phyloP scores from a whole-genome alignment of 768 basidiomycete species.

The Trametopsis cervina region DNA sequence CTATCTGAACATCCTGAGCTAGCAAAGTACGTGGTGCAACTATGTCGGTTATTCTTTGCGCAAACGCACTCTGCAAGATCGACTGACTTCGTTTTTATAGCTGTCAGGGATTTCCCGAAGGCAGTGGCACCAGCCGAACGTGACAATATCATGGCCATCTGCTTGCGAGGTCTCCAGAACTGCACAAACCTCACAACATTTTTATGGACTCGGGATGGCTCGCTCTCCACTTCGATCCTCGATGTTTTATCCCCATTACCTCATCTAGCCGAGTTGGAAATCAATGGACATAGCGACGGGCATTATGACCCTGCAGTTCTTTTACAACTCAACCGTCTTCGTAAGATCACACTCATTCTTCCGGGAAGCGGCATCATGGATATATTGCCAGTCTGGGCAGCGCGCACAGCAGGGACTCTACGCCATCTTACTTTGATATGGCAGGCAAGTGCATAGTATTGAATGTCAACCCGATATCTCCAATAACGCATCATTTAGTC shows the following conservation, averaged over 20 bases:
- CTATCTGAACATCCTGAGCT: conserved; percentile 48
- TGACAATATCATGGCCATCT: conserved; percentile 31
- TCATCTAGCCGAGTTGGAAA: conserved; percentile 50
- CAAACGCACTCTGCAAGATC: neutral
- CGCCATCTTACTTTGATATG: conserved; percentile 60
- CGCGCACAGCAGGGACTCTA: conserved; percentile 36
- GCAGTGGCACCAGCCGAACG: conserved; percentile 26
- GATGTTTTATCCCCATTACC: conserved; percentile 37
- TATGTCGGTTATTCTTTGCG: conserved; percentile 39
- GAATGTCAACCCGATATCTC: neutral
- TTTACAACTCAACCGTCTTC: conserved; percentile 41
- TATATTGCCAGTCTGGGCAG: conserved; percentile 46
- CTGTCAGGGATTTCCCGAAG: conserved; percentile 71
- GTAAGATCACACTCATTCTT: conserved; percentile 67
- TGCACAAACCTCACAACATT: conserved; percentile 56
- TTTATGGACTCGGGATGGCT: conserved; percentile 78
- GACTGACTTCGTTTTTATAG: conserved; percentile 27
- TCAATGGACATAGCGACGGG: conserved; percentile 56
- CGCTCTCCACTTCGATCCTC: conserved; percentile 55
- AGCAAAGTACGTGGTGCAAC: conserved; percentile 46
- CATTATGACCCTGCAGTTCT: conserved; percentile 52
- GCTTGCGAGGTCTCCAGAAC: conserved; percentile 48
- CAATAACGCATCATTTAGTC: conserved; percentile 30
- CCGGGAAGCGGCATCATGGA: conserved; percentile 50
- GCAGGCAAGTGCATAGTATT: conserved; percentile 38